Evolutionary conservation across 768 basidiomycete genomes (phyloP).

Genomic region (Auricularia auricula-judae): DNA sequence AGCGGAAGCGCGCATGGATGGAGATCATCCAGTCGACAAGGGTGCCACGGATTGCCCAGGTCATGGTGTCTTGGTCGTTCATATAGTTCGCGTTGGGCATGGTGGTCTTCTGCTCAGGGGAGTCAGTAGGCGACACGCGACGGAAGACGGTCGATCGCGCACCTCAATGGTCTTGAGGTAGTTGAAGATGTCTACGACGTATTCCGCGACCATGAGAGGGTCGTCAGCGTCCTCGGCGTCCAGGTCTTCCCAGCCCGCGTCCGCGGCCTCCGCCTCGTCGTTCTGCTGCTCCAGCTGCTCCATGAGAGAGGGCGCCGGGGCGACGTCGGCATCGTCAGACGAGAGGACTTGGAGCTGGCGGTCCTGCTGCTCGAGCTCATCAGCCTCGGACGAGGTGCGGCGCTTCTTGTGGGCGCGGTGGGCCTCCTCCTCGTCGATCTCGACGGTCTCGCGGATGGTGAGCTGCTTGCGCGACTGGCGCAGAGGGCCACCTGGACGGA

Average conservation of each 20-base stretch:
- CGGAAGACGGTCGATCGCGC: constrained; percentile 10
- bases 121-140: constrained; percentile 7
- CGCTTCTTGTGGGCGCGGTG: constrained; percentile 61
- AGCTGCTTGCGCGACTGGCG: constrained; percentile 5
- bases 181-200: constrained; percentile 85
- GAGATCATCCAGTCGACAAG: constrained; percentile 92
- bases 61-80: constrained; percentile 68
- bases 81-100: constrained; percentile 84
- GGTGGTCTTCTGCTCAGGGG: constrained; percentile 43
- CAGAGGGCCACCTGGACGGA: background rate
- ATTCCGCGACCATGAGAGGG: constrained; percentile 95
- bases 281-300: constrained; percentile 25
- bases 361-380: constrained; percentile 15
- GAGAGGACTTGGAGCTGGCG: background rate
- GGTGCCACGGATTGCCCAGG: constrained; percentile 82
- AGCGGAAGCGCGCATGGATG: constrained; percentile 75
- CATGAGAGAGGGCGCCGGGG: constrained; percentile 8
- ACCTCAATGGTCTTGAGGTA: constrained; percentile 87
- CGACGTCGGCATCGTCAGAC: background rate
- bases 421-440: constrained; percentile 41
- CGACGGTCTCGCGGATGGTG: constrained; percentile 16
- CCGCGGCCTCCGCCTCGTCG: constrained; percentile 32
- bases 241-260: constrained; percentile 71
- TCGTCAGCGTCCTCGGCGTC: constrained; percentile 88
- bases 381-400: constrained; percentile 57